Base-by-base conservation (phyloP, 805 yeast species). In the Maudiozyma bulderi region DNA sequence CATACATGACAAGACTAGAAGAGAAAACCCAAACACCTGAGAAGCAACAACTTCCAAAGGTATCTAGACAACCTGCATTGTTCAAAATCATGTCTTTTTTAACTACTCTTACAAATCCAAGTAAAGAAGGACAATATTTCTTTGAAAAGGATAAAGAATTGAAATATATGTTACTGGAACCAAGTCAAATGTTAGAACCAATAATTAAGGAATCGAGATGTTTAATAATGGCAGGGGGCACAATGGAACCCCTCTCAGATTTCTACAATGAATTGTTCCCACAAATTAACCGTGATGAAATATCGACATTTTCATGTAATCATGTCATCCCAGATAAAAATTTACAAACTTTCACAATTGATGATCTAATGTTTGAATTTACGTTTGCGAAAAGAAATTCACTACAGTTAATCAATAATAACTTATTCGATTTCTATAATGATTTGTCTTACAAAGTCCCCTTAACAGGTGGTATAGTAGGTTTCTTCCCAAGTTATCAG, bases 191-290 rank as follows among this genome's bases (percentile, higher is more conserved):
- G 3, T 87, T 90, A 60, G 70, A 73, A 47, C 82, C 81, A 2
- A 71, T 91, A 3, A 78, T 86, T 0, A 78, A 79, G 3, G 75
- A 78, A 11, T 73, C 88, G 0, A 73, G 73, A 54, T 82, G 90
- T 62, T 84, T 90, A 0, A 70, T 91, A 1, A 62, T 90, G 3
- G 93, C 96, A 1, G 98, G 98, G 35, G 98, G 98, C 11, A 90
- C 98, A 0, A 87, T 89, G 96, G 91, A 86, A 60, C 97, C 97
- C 0, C 71, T 81, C 34, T 59, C 72, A n/a, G 96, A 90, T 54
- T 85, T 81, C 60, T 65, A 75, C 6, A 70, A 78, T n/a, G 77
- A 74, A 53, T 66, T 89, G 37, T 78, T 86, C 45, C 95, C 95
- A 0, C 73, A 77, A 41, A 48, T 84, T 2, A 55, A 71, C 1